These are phyloP conservation scores for Nicotiana benthamiana DNA, from an alignment of 257 asterid species.

Conservation along the genomic window DNA sequence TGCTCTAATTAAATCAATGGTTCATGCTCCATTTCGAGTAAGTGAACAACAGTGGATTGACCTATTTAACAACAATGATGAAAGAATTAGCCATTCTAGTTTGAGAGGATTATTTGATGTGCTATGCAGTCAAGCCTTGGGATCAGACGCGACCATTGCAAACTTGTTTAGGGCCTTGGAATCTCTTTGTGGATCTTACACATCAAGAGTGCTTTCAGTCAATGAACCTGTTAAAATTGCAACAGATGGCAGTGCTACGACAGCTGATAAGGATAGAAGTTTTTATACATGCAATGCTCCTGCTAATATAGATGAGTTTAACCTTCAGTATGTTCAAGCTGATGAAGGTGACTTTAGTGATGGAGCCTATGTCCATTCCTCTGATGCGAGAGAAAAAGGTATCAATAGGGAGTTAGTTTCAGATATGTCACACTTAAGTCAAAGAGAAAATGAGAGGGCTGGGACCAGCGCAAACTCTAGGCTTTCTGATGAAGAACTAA, in stretches of 20 bases:
- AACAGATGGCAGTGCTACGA: slow-evolving; percentile 7
- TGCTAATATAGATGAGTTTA: not conserved
- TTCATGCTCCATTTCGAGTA: slow-evolving; percentile 61
- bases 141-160: slow-evolving; percentile 42
- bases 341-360: not conserved
- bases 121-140: slow-evolving; percentile 24
- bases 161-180: slow-evolving; percentile 52
- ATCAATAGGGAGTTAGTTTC: slow-evolving; percentile 8
- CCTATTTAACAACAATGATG: slow-evolving; percentile 42
- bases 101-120: slow-evolving; percentile 37
- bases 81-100: slow-evolving; percentile 29
- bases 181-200: slow-evolving; percentile 32
- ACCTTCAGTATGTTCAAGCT: slow-evolving; percentile 5
- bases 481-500: slow-evolving; percentile 15
- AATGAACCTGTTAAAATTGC: not conserved
- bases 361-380: not conserved
- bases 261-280: slow-evolving; percentile 5
- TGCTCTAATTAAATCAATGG: slow-evolving; percentile 48
- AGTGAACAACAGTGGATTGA: slow-evolving; percentile 55
- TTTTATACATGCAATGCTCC: not conserved
- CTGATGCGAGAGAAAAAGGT: slow-evolving; percentile 6
- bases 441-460: not conserved
- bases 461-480: not conserved
- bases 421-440: not conserved
- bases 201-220: slow-evolving; percentile 7